Evolutionary conservation across 768 basidiomycete species (phyloP), one percentile per base, ranked within the genome.

Genomic region (Rhodotorula kratochvilovae): DNA sequence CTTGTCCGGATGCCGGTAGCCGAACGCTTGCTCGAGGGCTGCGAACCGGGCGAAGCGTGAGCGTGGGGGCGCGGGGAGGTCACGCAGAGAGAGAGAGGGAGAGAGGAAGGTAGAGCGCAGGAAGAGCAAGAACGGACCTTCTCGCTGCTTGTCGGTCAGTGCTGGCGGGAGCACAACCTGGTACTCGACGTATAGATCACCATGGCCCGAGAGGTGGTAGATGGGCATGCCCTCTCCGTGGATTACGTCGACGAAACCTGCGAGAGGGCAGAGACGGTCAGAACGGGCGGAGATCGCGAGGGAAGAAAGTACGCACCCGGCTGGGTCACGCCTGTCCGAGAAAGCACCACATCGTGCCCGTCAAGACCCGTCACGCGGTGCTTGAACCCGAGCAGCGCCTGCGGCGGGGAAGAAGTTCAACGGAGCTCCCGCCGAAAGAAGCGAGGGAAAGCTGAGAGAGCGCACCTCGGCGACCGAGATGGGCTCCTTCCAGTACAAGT

Each of bases 371-470:
- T 92, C 65, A 99, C 80, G 77, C 92, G 92, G 51, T 88, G 87
- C 78, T 92, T 86, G 81, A 99, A 97, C n/a, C 96, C 96, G 35
- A 99, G 84, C n/a, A 98, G 81, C 23, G 95, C 94, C 94, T 98
- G 72, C 27, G 57, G 35, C 25, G 63, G 2, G 0, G 19, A n/a
- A 21, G 15, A 35, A 15, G 13, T 2, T 10, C 6, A 21, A 27
- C 48, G 15, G 8, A 7, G n/a, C n/a, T n/a, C n/a, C n/a, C n/a
- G n/a, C n/a, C n/a, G n/a, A n/a, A n/a, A n/a, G n/a, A n/a, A 33
- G 3, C 36, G 17, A 4, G 11, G 23, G 36, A 21, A 43, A 19
- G n/a, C n/a, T n/a, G n/a, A n/a, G n/a, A 8, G 25, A 16, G 79
- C 85, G 59, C 62, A 91, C 94, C 87, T 99, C 94, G 71, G 93